These are phyloP conservation scores for Gliomastix tumulicola DNA, from an alignment of 2,329 filamentous ascomycete species.

Conservation along the genomic window DNA sequence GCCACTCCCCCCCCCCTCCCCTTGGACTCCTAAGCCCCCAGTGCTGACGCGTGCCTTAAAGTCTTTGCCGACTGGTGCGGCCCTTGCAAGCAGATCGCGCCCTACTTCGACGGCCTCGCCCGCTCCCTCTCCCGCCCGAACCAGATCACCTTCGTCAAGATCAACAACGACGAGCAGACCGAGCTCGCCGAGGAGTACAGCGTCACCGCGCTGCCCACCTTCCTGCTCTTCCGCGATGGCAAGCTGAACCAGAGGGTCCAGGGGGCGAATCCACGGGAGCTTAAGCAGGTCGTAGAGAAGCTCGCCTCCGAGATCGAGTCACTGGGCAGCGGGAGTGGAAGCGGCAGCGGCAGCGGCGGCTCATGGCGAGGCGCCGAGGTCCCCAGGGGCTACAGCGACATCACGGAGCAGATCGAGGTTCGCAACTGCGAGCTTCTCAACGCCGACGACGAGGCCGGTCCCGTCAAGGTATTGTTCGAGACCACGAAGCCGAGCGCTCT, in stretches of 20 bases:
- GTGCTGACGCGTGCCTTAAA: slow-evolving; percentile 24
- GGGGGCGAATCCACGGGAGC: slow-evolving; percentile 65
- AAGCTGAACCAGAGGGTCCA: slow-evolving; percentile 60
- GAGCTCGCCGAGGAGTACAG: slow-evolving; percentile 68
- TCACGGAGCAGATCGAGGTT: slow-evolving; percentile 75
- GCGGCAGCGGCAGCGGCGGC: slow-evolving; percentile 27
- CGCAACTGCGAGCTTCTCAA: slow-evolving; percentile 84
- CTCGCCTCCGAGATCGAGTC: slow-evolving; percentile 59
- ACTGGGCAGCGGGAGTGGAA: slow-evolving; percentile 37
- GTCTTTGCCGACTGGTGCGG: slow-evolving; percentile 86
- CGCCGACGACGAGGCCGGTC: slow-evolving; percentile 68
- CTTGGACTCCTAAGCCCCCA: slow-evolving; percentile 3
- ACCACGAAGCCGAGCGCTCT: slow-evolving; percentile 57
- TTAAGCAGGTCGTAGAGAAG: slow-evolving; percentile 65
- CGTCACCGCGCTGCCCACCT: slow-evolving; percentile 79
- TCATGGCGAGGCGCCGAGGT: slow-evolving; percentile 69
- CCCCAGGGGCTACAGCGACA: slow-evolving; percentile 75
- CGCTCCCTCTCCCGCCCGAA: slow-evolving; percentile 62
- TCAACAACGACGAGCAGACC: slow-evolving; percentile 73
- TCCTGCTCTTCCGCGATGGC: slow-evolving; percentile 76
- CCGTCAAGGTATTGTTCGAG: slow-evolving; percentile 70
- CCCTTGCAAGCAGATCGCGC: slow-evolving; percentile 78
- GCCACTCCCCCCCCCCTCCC: slow-evolving; percentile 24
- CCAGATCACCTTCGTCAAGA: slow-evolving; percentile 75
- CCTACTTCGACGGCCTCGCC: slow-evolving; percentile 74